These are phyloP conservation scores for Juglanconis sp. DNA, from an alignment of 2,329 filamentous ascomycete species.

Conservation along the genomic window DNA sequence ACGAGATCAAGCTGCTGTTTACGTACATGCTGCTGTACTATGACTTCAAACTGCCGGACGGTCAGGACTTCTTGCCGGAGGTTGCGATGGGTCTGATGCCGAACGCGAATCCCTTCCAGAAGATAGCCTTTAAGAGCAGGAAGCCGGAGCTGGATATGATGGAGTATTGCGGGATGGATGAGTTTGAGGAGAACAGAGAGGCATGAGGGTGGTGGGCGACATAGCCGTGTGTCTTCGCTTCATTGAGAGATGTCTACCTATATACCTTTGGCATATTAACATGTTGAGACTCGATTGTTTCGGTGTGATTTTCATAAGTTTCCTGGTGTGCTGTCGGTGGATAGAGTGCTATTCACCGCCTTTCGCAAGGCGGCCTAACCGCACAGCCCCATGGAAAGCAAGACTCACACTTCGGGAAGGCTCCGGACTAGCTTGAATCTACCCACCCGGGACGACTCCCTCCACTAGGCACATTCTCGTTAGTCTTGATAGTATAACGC, in stretches of 20 bases:
- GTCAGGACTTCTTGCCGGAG: constrained; percentile 24
- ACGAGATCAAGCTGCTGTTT: constrained; percentile 36
- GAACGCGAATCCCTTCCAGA: not conserved
- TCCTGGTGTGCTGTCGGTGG: too few relatives aligned
- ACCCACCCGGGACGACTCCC: too few relatives aligned
- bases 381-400: too few relatives aligned
- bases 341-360: too few relatives aligned
- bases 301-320: too few relatives aligned
- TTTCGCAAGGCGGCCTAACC: too few relatives aligned
- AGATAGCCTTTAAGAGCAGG: not conserved
- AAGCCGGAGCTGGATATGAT: not conserved
- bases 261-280: too few relatives aligned
- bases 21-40: constrained; percentile 26
- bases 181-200: not conserved
- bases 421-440: too few relatives aligned
- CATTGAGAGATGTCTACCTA: not conserved
- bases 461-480: too few relatives aligned
- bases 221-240: not conserved
- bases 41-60: constrained; percentile 20
- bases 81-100: not conserved
- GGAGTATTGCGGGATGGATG: not conserved
- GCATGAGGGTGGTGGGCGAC: not conserved
- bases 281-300: too few relatives aligned
- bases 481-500: too few relatives aligned
- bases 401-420: too few relatives aligned